Base-by-base conservation (phyloP, 352 stramenopile species). In the Aphanomyces cochlioides region DNA sequence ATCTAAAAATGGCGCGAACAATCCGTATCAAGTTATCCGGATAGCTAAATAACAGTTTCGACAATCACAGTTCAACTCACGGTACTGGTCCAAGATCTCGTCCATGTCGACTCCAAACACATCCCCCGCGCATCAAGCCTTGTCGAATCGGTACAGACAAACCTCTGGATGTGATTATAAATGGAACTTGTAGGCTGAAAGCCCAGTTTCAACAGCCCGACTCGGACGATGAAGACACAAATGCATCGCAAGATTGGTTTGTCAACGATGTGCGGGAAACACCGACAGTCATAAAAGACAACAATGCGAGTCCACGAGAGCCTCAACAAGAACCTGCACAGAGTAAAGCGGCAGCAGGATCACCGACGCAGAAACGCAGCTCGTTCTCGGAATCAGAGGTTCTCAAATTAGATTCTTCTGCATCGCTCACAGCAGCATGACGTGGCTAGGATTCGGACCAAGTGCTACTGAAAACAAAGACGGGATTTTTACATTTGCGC, bases 181-280 rank as follows among this genome's bases (percentile, higher is more conserved):
- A 7, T 47, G 17, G 12, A 15, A 13, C 19, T n/a, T 58, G 43
- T 72, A 67, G 47, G 17, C 57, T 78, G 88, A 43, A 85, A 87
- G 64, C 75, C 12, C 81, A 92, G 69, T 92, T 92, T 50, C 83
- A 92, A 63, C 82, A 89, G 28, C 73, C 66, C n/a, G 72, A 73
- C 7, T 88, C 82, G 0, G 72, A 84, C 36, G 75, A 73, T 41
- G 87, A 82, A 61, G 82, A 88, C 47, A 66, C 71, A 10, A 77
- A 87, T 38, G 84, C 84, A 37, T 86, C 76, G 10, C 81, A 92
- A 75, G 83, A 92, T 65, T 92, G 85, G 85, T 92, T 92, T 57
- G 85, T 91, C 38, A 91, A 93, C 72, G 85, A 93, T 58, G 78
- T 82, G 48, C 75, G 60, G 12, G 77, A 78, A 19, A 58, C 78